Percentiles rank a stretch among this genome's conserved stretches.
phyloP scores from a whole-genome alignment of 495 filamentous ascomycete genomes.

The Penicillium macrosclerotiorum region DNA sequence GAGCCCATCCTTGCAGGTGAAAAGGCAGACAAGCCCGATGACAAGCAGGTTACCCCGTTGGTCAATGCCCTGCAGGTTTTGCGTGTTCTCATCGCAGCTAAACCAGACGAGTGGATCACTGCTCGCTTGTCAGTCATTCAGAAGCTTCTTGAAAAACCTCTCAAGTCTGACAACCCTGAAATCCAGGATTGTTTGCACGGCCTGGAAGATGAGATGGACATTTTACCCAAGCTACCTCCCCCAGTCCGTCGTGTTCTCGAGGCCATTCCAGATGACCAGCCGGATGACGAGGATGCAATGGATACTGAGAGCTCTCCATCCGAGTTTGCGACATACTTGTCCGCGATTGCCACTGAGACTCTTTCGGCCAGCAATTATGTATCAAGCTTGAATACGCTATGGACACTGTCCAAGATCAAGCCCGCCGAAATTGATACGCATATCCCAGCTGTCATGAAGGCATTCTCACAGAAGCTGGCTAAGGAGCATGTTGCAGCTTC shows the following conservation, averaged over 20 bases:
- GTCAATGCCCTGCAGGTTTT: constrained; percentile 91
- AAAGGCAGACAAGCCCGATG: constrained; percentile 60
- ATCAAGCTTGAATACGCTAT: constrained; percentile 85
- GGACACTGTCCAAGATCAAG: constrained; percentile 81
- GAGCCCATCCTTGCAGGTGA: constrained; percentile 76
- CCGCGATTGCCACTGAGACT: constrained; percentile 74
- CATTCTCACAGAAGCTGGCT: constrained; percentile 85
- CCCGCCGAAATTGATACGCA: constrained; percentile 86
- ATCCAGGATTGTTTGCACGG: constrained; percentile 88
- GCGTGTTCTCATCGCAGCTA: constrained; percentile 79
- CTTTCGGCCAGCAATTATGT: constrained; percentile 76
- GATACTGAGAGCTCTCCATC: constrained; percentile 71
- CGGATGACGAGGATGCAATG: constrained; percentile 86
- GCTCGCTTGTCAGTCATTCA: constrained; percentile 73
- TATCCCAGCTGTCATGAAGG: constrained; percentile 85
- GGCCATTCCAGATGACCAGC: constrained; percentile 82
- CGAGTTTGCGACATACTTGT: constrained; percentile 79
- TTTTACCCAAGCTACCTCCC: constrained; percentile 52
- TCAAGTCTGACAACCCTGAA: constrained; percentile 83
- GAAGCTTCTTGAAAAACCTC: constrained; percentile 83
- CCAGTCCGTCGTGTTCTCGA: constrained; percentile 80
- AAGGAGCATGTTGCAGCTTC: constrained; percentile 88
- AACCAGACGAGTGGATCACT: constrained; percentile 85
- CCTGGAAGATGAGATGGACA: constrained; percentile 62
- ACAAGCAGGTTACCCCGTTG: constrained; percentile 75